Evolutionary conservation across 2,329 filamentous ascomycete species (phyloP).

Genomic region (Penicillium freii): DNA sequence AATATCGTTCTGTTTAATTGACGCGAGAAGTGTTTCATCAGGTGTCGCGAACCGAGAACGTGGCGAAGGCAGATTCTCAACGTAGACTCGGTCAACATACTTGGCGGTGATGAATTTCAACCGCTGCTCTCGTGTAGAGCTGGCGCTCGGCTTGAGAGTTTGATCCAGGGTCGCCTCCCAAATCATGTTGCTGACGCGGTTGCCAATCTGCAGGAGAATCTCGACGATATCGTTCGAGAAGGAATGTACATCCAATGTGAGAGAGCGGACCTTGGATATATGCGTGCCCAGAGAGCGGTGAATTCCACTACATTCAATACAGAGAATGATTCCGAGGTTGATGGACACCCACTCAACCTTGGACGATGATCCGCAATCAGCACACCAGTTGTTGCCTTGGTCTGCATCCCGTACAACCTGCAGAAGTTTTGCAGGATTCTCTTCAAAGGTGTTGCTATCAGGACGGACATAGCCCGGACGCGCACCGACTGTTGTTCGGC

Average conservation of each 20-base stretch:
- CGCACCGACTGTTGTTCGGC: conserved; percentile 88
- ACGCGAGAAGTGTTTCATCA: conserved; percentile 85
- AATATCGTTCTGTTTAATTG: conserved; percentile 95
- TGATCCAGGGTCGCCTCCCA: conserved; percentile 87
- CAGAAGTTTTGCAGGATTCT: conserved; percentile 80
- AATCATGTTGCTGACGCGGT: conserved; percentile 91
- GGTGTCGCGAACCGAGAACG: conserved; percentile 73
- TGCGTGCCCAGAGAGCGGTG: conserved; percentile 95
- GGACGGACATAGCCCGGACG: conserved; percentile 70
- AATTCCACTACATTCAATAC: conserved; percentile 97
- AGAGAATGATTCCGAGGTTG: conserved; percentile 92
- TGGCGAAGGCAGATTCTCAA: conserved; percentile 70
- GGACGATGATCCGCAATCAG: conserved; percentile 84
- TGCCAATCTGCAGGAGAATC: conserved; percentile 84
- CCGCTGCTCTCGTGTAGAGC: conserved; percentile 82
- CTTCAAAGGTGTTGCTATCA: conserved; percentile 70
- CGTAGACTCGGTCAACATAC: conserved; percentile 80
- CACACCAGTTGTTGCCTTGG: conserved; percentile 89
- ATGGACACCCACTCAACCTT: conserved; percentile 99
- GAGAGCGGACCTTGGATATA: conserved; percentile 92
- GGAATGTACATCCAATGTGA: conserved; percentile 91
- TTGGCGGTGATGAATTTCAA: conserved; percentile 95
- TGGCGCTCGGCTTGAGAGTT: conserved; percentile 68
- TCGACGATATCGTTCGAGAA: conserved; percentile 98
- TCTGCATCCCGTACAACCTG: conserved; percentile 86